Conservation (phyloP, 2,329 filamentous ascomycete species). For the Colletotrichum cereale region DNA sequence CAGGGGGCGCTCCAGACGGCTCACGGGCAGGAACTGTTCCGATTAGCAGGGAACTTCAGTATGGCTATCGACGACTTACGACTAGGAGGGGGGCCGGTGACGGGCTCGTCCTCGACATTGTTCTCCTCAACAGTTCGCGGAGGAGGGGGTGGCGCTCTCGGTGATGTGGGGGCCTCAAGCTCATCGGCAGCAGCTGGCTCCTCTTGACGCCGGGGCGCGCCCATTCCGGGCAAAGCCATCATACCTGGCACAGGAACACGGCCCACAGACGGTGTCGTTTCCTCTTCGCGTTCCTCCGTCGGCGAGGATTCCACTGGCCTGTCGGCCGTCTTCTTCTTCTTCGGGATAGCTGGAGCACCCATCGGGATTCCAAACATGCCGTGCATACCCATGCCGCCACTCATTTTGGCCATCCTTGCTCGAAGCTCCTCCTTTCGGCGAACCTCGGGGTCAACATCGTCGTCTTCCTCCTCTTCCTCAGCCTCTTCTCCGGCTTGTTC, state of each 20-base stretch:
- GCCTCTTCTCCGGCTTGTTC: conserved; percentile 66
- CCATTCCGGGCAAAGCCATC: conserved; percentile 81
- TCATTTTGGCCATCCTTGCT: conserved; percentile 98
- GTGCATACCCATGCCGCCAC: conserved; percentile 96
- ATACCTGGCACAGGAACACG: conserved; percentile 67
- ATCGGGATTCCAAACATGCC: conserved; percentile 89
- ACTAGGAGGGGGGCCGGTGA: conserved; percentile 28
- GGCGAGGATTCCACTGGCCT: conserved; percentile 50
- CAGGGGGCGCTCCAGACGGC: conserved; percentile 54
- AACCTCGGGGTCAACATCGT: conserved; percentile 89
- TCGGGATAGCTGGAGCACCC: conserved; percentile 60
- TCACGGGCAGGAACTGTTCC: conserved; percentile 51
- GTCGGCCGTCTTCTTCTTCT: conserved; percentile 67
- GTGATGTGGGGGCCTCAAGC: conserved; percentile 55
- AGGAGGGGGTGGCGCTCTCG: conserved; percentile 54
- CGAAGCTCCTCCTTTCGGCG: conserved; percentile 88
- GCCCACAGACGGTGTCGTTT: conserved; percentile 54
- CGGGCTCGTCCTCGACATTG: conserved; percentile 49
- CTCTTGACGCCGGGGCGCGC: conserved; percentile 64
- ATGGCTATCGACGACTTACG: conserved; percentile 31
- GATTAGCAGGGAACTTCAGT: conserved; percentile 48
- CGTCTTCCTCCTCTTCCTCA: conserved; percentile 81
- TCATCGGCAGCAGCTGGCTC: conserved; percentile 62
- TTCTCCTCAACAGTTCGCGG: conserved; percentile 65
- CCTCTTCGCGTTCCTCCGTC: conserved; percentile 59